Evolutionary conservation across 2,329 filamentous ascomycete genomes (phyloP).

Genomic region (Plectosphaerella plurivora): DNA sequence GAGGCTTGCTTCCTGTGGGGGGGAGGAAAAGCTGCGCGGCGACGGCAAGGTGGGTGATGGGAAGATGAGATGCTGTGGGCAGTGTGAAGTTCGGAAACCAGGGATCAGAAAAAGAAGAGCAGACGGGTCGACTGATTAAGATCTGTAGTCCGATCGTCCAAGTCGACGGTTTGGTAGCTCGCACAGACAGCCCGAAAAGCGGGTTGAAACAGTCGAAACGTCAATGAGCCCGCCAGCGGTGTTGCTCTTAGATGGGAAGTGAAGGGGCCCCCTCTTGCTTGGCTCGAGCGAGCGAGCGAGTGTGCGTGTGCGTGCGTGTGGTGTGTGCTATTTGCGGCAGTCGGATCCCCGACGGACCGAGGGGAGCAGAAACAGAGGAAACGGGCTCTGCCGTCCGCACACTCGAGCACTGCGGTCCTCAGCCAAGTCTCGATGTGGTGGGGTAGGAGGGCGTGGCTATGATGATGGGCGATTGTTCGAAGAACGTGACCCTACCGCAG

Average conservation of each 20-base stretch:
- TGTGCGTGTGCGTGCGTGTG: constrained; percentile 1
- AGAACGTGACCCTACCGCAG: neutral
- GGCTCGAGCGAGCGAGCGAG: constrained; percentile 11
- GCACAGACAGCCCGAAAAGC: constrained; percentile 28
- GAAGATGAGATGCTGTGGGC: neutral
- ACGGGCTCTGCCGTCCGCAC: constrained; percentile 13
- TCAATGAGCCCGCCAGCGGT: constrained; percentile 23
- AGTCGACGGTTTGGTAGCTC: constrained; percentile 11
- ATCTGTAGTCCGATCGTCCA: constrained; percentile 1
- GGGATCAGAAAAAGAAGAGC: neutral
- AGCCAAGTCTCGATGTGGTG: constrained; percentile 17
- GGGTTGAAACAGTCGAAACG: constrained; percentile 36
- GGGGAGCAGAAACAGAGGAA: constrained; percentile 9
- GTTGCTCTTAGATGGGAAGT: constrained; percentile 14
- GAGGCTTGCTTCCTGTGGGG: neutral
- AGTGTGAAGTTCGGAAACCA: neutral
- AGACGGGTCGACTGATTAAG: constrained; percentile 1
- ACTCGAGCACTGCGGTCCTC: constrained; percentile 17
- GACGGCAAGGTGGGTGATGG: neutral
- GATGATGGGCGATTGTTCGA: neutral
- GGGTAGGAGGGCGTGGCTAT: constrained; percentile 1
- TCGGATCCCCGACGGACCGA: constrained; percentile 15
- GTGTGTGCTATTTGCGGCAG: constrained; percentile 7
- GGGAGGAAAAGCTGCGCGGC: neutral
- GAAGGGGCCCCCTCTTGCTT: constrained; percentile 15